Base-by-base conservation (phyloP, 2,329 filamentous ascomycete species). In the Trichoderma cornu-damae region DNA sequence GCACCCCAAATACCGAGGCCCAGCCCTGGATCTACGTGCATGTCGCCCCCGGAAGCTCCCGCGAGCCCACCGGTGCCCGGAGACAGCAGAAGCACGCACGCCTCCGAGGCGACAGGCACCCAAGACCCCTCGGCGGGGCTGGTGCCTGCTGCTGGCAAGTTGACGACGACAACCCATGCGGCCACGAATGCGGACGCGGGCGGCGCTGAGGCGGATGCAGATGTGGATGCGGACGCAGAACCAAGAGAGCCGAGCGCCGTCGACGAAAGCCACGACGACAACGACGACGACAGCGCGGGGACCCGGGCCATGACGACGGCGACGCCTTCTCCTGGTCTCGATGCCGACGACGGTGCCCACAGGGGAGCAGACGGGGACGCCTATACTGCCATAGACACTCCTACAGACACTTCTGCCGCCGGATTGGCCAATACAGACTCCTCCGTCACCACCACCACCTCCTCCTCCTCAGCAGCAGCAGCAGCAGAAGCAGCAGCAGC, bases 1-100 rank as follows among this genome's bases (percentile, higher is more conserved):
- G 3, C 20, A 7, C 8, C 22, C 35, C 20, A 22, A 48, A 20
- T 32, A 12, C 28, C 20, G 28, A 12, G 4, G 16, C 30, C 49
- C 44, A n/a, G 24, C 24, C n/a, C 53, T 35, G 28, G 53, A 50
- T 51, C 47, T 28, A 48, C 46, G 53, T 72, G 70, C 63, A 73
- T 73, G 71, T 72, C 71, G 69, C 69, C 69, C 60, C 68, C 68
- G 56, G 69, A 70, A 62, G 62, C 63, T 40, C 64, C 67, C 58
- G 59, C 64, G 52, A 59, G 63, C 66, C 63, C 61, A 59, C 62
- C 60, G 62, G 49, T 60, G 65, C 61, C 64, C 61, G 64, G 66
- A 65, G 60, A 58, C 61, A 38, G 53, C 62, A 51, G 59, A 38
- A 44, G 42, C 32, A 32, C 70, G 64, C 65, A 54, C 44, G 50